phyloP scores from a whole-genome alignment of 2,329 filamentous ascomycete genomes.

The Alternaria brassicicola region DNA sequence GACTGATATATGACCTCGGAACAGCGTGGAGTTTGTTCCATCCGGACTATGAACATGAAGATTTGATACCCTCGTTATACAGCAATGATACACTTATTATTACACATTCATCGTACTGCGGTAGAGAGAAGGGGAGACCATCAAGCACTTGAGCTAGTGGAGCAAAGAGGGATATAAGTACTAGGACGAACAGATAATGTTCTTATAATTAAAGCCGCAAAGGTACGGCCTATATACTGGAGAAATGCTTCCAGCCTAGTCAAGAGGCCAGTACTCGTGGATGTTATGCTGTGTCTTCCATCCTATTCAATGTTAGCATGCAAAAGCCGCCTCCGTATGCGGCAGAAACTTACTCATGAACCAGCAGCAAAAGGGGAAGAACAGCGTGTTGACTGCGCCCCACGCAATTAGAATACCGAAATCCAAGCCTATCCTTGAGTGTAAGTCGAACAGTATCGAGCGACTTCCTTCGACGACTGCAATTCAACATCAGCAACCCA shows the following conservation, averaged over 20 bases:
- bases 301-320: neutral
- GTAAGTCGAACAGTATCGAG: constrained; percentile 66
- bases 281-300: constrained; percentile 16
- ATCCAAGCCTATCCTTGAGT: constrained; percentile 64
- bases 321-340: neutral
- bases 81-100: neutral
- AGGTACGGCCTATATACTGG: accelerated
- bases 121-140: accelerated
- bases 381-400: constrained; percentile 58
- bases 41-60: neutral
- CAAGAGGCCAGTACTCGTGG: constrained; percentile 27
- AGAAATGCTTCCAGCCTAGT: neutral
- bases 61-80: constrained; percentile 10
- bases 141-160: neutral
- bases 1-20: neutral
- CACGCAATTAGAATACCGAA: constrained; percentile 67
- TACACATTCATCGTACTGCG: neutral
- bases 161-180: neutral
- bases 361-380: constrained; percentile 60
- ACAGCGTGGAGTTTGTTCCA: neutral
- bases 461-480: constrained; percentile 64
- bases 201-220: neutral
- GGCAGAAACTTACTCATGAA: constrained; percentile 41
- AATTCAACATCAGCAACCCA: neutral
- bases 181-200: neutral